Evolutionary conservation across 371 early-diverging fungal species (phyloP).

Genomic region (Actinomortierella ambigua): DNA sequence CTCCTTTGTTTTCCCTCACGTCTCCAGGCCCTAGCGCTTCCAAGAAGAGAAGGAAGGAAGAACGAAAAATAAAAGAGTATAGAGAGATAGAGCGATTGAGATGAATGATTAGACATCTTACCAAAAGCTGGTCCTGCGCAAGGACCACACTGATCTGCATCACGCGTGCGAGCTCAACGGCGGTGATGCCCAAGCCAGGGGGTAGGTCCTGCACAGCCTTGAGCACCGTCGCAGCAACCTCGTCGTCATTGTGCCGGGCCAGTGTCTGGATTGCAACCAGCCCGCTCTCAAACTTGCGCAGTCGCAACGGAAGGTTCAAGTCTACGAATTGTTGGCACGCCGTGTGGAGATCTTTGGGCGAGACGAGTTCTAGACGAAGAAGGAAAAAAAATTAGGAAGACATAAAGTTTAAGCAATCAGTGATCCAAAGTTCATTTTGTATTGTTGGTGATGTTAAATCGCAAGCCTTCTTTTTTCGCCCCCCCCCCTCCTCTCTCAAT

Average conservation of each 20-base stretch:
- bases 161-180: slow-evolving; percentile 70
- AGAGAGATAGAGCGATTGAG: neutral
- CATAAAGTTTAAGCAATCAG: too few species aligned
- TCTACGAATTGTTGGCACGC: slow-evolving; percentile 70
- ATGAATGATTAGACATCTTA: slow-evolving; percentile 32
- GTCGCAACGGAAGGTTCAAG: slow-evolving; percentile 70
- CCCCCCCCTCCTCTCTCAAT: neutral
- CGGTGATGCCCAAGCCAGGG: slow-evolving; percentile 61
- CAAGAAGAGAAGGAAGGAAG: too few species aligned
- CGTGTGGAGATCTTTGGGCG: slow-evolving; percentile 84
- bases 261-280: slow-evolving; percentile 71
- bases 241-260: slow-evolving; percentile 71
- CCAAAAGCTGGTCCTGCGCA: slow-evolving; percentile 77
- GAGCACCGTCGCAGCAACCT: slow-evolving; percentile 62
- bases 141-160: slow-evolving; percentile 70
- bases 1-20: too few species aligned
- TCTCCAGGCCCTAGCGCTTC: too few species aligned
- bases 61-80: slow-evolving; percentile 5
- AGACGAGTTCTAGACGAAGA: slow-evolving; percentile 68
- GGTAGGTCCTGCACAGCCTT: slow-evolving; percentile 55
- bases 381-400: neutral
- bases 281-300: slow-evolving; percentile 81
- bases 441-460: too few species aligned
- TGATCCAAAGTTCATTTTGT: too few species aligned
- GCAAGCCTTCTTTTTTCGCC: neutral